These are phyloP conservation scores for Puccinia coronata DNA, from an alignment of 1,284 basidiomycete species.

Conservation along the genomic window DNA sequence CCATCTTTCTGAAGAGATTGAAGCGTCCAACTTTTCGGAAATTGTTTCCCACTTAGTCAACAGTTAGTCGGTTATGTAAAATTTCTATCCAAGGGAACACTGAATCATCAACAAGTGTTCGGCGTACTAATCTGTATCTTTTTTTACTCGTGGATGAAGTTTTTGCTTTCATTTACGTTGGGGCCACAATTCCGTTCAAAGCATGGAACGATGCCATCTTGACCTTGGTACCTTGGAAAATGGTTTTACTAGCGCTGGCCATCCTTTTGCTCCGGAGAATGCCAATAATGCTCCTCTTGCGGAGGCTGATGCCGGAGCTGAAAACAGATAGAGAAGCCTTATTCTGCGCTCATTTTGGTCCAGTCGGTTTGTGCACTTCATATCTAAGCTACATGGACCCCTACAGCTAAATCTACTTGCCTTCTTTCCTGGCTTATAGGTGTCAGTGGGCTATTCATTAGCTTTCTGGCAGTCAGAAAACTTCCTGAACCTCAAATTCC, in stretches of 20 bases:
- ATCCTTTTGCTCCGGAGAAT: constrained; percentile 57
- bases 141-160: not conserved
- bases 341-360: constrained; percentile 58
- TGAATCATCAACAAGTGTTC: not conserved
- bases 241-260: constrained; percentile 56
- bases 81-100: no score
- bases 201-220: constrained; percentile 54
- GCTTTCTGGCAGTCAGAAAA: constrained; percentile 1
- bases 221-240: constrained; percentile 55
- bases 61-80: not conserved
- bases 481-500: constrained; percentile 49
- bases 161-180: constrained; percentile 58
- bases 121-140: constrained; percentile 41
- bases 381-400: constrained; percentile 56
- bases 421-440: not conserved
- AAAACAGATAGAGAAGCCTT: constrained; percentile 59
- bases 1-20: constrained; percentile 47
- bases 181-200: constrained; percentile 57
- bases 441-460: constrained; percentile 1
- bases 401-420: not conserved
- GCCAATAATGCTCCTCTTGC: constrained; percentile 56
- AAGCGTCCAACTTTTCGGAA: constrained; percentile 56
- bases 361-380: constrained; percentile 58
- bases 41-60: constrained; percentile 57
- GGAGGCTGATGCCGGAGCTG: constrained; percentile 59